phyloP scores from a whole-genome alignment of 2,329 filamentous ascomycete genomes.

The Pseudohalonectria lignicola region DNA sequence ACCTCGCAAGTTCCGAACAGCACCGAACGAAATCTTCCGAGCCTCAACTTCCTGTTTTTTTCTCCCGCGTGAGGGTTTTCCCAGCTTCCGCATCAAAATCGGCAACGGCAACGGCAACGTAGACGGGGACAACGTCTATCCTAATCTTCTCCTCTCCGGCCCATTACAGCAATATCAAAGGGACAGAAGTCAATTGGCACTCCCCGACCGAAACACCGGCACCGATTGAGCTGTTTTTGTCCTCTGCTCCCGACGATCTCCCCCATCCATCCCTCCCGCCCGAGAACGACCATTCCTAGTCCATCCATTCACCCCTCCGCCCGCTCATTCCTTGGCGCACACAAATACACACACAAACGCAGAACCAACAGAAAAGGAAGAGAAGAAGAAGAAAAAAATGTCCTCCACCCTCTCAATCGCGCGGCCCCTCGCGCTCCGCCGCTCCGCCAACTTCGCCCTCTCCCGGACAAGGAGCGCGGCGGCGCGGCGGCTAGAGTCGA shows the following conservation, averaged over 20 bases:
- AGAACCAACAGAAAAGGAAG: neutral
- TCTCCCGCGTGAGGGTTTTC: slow-evolving; percentile 2
- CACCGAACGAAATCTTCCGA: slow-evolving; percentile 23
- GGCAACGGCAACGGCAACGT: no score
- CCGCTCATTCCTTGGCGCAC: no score
- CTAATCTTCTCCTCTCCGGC: no score
- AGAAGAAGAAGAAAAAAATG: neutral
- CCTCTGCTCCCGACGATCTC: neutral
- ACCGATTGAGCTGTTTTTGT: no score
- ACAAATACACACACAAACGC: no score
- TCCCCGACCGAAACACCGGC: no score
- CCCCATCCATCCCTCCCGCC: neutral
- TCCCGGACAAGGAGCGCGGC: slow-evolving; percentile 18
- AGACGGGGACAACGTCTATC: no score
- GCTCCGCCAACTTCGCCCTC: slow-evolving; percentile 16
- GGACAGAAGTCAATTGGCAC: no score
- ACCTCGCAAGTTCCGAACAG: no score
- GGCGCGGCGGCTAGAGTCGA: slow-evolving; percentile 51
- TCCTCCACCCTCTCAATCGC: slow-evolving; percentile 9
- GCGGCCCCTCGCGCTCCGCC: slow-evolving; percentile 32
- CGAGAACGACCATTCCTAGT: neutral
- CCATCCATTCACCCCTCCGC: neutral
- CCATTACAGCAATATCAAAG: no score
- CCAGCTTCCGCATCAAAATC: no score
- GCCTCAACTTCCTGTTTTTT: slow-evolving; percentile 9